Base-by-base conservation (phyloP, 768 basidiomycete species). In the Lactifluus hygrophoroides region DNA sequence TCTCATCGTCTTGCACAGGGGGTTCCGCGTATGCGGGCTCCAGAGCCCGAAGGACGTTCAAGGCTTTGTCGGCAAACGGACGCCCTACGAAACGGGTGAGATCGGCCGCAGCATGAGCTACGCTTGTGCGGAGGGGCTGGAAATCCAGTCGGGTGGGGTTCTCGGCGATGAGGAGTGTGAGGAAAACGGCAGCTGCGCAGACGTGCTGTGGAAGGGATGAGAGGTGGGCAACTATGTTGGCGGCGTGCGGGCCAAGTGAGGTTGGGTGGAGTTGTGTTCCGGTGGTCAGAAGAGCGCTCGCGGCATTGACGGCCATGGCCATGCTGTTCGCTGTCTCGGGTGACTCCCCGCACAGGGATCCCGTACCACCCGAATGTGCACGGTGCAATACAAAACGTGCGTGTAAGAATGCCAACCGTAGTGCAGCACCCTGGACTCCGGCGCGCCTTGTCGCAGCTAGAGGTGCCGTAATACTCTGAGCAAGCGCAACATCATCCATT, bases 111-210 rank as follows among this genome's bases (percentile, higher is more conserved):
- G 85, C 83, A 68, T 84, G 86, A 65, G 79, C 80, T 66, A 92
- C 86, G 65, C 84, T 86, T 34, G 80, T 79, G 19, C 88, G 85
- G 73, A 90, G 90, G 35, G 88, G 75, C 28, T 80, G 80, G 43
- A 86, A 86, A 25, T 86, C 88, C 45, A 86, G 85, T 62, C 89
- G 88, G 60, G 87, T 86, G 51, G 88, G 85, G 65, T 88, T 84
- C 35, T 84, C 80, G 65, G 90, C 85, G 49, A 91, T 78, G 66
- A 91, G 88, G 73, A 90, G 90, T n/a, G 87, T 86, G 78, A 91
- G 90, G 73, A 91, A 91, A 84, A 91, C 90, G 49, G 87, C 87
- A 19, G 90, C 88, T 48, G 85, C 85, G 74, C 91, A 91, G 64
- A 85, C 82, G 67, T 92, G 88, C 73, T 86, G 88, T 0, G 88